Evolutionary conservation across 2,329 filamentous ascomycete species (phyloP).

Genomic region (Cercospora citrullina): DNA sequence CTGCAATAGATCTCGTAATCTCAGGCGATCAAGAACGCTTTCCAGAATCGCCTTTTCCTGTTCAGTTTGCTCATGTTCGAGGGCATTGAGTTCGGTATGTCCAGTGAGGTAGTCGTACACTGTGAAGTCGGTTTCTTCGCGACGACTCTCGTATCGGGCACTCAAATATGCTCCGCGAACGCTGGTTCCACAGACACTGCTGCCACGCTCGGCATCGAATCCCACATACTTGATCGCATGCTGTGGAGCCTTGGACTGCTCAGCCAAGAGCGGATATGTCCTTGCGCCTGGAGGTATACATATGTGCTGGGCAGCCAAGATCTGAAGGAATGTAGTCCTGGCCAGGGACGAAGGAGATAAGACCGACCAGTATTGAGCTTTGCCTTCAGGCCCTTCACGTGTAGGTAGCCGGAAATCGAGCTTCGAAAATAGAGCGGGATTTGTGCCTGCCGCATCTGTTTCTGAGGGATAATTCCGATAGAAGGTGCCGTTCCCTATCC

Average conservation of each 20-base stretch:
- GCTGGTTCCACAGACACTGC: slow-evolving; percentile 53
- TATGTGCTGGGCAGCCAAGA: slow-evolving; percentile 73
- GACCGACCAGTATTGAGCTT: slow-evolving; percentile 72
- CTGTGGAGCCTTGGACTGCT: slow-evolving; percentile 57
- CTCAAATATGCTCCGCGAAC: slow-evolving; percentile 78
- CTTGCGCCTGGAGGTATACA: slow-evolving; percentile 73
- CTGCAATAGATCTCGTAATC: slow-evolving; percentile 66
- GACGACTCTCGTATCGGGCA: slow-evolving; percentile 82
- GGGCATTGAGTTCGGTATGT: slow-evolving; percentile 78
- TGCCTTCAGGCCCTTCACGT: slow-evolving; percentile 5
- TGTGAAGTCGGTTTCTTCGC: slow-evolving; percentile 85
- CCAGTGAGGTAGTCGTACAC: slow-evolving; percentile 78
- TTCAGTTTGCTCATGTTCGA: slow-evolving; percentile 51
- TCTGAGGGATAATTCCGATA: slow-evolving; percentile 70
- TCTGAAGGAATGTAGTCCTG: slow-evolving; percentile 78
- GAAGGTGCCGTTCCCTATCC: slow-evolving; percentile 77
- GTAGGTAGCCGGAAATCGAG: slow-evolving; percentile 67
- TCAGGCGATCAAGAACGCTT: slow-evolving; percentile 68
- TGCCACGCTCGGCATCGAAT: slow-evolving; percentile 72
- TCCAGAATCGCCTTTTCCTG: slow-evolving; percentile 55
- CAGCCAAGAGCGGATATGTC: slow-evolving; percentile 73
- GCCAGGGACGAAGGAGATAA: slow-evolving; percentile 76
- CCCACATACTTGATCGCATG: slow-evolving; percentile 85
- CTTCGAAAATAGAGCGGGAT: slow-evolving; percentile 57
- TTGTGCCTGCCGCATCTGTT: slow-evolving; percentile 42